Evolutionary conservation across 2,329 filamentous ascomycete species (phyloP), one percentile per base, ranked within the genome.

Genomic region (Alternaria triticina): DNA sequence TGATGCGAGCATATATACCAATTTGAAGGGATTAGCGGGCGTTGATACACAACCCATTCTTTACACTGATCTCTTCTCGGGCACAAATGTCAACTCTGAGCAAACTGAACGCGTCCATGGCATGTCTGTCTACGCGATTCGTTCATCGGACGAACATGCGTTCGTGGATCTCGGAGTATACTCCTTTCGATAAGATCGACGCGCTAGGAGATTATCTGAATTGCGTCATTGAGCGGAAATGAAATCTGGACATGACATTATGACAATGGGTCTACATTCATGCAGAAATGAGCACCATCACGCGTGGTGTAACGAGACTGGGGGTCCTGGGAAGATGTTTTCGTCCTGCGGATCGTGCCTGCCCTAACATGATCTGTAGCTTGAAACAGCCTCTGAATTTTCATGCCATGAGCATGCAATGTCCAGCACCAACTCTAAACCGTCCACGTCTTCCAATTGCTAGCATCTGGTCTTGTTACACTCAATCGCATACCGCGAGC

Each of bases 161-260:
- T 62, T 60, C 60, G 44, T 57, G 17, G 20, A 22, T 47, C 23
- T 59, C 60, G 57, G 61, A 63, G 57, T 36, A 60, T 56, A 52
- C 49, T 40, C 30, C 13, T 5, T 59, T 56, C 28, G 15, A 45
- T 3, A 25, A 5, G 61, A 63, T 63, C 61, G 57, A 50, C 61
- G 22, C 59, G 59, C 33, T 57, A 36, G 20, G 28, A 36, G 28
- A 52, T 40, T 11, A 40, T n/a, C 9, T 22, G 20, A 25, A 28
- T 36, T 52, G 30, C 49, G 49, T 52, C 28, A 52, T 40, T 40
- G 49, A 52, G 3, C 17, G 49, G 17, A 20, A 36, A 12, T 6
- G 13, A n/a, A 36, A 36, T 40, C 49, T 22, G 30, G 20, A 52
- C 17, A 28, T 28, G 50, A 54, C 22, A 6, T 12, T 28, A 11